Evolutionary conservation across 176 grass and related monocot species (phyloP).

Genomic region (Ananas comosus): DNA sequence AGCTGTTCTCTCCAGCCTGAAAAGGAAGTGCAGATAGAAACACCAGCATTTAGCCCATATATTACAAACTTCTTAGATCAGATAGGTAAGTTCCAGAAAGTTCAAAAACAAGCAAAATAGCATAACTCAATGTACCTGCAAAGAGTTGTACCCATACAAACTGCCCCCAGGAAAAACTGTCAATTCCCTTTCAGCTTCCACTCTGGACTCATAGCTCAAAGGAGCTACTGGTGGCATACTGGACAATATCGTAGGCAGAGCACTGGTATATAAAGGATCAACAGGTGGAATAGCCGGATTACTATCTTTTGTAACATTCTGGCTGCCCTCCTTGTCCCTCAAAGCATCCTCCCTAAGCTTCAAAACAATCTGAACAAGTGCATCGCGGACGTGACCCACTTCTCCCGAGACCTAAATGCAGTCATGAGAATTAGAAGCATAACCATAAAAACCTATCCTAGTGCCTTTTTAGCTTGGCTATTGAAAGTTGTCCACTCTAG

Average conservation of each 20-base stretch:
- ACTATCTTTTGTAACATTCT: conserved; percentile 61
- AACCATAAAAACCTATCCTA: not conserved
- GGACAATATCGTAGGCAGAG: conserved; percentile 51
- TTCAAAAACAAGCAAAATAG: not conserved
- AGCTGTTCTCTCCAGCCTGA: conserved; percentile 57
- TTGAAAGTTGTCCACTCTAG: too few relatives aligned
- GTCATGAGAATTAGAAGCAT: not conserved
- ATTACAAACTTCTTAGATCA: not conserved
- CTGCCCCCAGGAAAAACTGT: conserved; percentile 41
- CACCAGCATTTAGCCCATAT: not conserved
- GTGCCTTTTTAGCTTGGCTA: too few relatives aligned
- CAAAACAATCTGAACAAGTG: conserved; percentile 80
- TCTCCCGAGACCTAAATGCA: conserved; percentile 67
- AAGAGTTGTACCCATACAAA: conserved; percentile 60
- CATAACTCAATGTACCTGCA: conserved; percentile 39
- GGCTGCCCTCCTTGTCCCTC: conserved; percentile 61
- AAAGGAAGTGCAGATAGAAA: conserved; percentile 5
- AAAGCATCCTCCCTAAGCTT: conserved; percentile 88
- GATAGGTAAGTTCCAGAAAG: not conserved
- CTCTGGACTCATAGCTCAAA: conserved; percentile 54
- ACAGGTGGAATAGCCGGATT: conserved; percentile 26
- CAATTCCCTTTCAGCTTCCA: conserved; percentile 47
- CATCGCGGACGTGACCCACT: conserved; percentile 71
- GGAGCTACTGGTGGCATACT: conserved; percentile 30
- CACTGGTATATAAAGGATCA: conserved; percentile 52